phyloP scores from a whole-genome alignment of 2,329 filamentous ascomycete genomes.

The Penicillium sp. region DNA sequence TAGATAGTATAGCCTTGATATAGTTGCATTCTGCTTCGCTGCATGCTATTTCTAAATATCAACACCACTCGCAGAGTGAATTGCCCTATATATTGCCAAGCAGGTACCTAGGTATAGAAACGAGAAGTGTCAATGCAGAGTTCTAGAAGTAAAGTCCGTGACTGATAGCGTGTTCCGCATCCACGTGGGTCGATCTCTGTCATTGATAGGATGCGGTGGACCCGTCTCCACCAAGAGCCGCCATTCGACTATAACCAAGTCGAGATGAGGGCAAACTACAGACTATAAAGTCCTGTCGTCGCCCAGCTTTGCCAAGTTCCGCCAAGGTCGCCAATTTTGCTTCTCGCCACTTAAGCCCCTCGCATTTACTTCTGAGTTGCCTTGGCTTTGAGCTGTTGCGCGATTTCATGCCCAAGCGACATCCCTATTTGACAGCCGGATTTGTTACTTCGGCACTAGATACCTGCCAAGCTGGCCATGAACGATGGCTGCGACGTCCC shows the following conservation, averaged over 20 bases:
- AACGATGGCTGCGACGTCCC: constrained; percentile 1
- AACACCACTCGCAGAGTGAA: background rate
- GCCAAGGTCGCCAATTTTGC: constrained; percentile 18
- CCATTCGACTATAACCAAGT: background rate
- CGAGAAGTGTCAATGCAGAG: background rate
- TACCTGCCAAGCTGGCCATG: constrained; percentile 11
- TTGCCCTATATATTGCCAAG: background rate
- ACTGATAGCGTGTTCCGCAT: background rate
- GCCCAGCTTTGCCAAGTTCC: constrained; percentile 16
- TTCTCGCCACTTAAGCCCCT: constrained; percentile 1
- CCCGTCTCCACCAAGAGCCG: background rate
- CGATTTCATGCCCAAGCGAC: constrained; percentile 6
- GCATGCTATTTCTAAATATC: background rate
- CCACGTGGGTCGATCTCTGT: constrained; percentile 6
- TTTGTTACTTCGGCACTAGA: constrained; percentile 8
- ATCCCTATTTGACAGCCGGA: constrained; percentile 5
- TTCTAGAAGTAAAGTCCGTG: background rate
- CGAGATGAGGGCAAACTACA: background rate
- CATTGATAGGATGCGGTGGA: background rate
- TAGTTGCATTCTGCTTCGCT: background rate
- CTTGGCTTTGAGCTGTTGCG: constrained; percentile 5
- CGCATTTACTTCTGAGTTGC: background rate
- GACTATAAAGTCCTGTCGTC: constrained; percentile 1
- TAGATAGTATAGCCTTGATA: background rate
- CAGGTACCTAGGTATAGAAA: background rate